Base-by-base conservation (phyloP, 2,329 filamentous ascomycete species). In the Verticillium nonalfalfae region DNA sequence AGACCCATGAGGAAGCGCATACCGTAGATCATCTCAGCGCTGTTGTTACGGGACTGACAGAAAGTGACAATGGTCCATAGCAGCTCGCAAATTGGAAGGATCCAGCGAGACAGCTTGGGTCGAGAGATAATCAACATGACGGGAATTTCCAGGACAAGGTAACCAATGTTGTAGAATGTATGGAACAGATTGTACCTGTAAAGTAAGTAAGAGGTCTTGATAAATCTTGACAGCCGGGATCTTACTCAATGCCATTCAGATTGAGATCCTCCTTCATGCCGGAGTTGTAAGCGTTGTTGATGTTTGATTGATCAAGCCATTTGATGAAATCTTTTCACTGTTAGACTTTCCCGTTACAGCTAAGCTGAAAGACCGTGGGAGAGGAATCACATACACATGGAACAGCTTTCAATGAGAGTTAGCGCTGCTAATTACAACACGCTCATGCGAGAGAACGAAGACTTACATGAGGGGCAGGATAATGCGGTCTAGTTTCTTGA, bases 201-300 rank as follows among this genome's bases (percentile, higher is more conserved):
- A 38, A 14, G 55, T 57, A 5, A 57, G 55, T 18, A 31, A 4
- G 26, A 56, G 18, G 50, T 11, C 9, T 35, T 11, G 10, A 21
- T 7, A 11, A 33, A 2, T 10, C 54, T 31, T 31, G 2, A 35
- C 26, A 34, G 35, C 13, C n/a, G 13, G 33, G 35, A 38, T 40
- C 56, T 3, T 75, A 63, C 68, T 81, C 72, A 40, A 78, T 76
- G 7, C 78, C 79, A 14, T 76, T 75, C 61, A 84, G 74, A 2
- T 66, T 78, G 18, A 81, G 70, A 26, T 81, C 79, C 57, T 80
- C 76, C 59, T 74, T 75, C 73, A 80, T 79, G 4, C 79, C 79
- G 13, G 76, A 78, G 10, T 81, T 78, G 65, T 80, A 80, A 6
- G 79, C 79, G 67, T 80, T 80, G 50, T 58, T 69, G 15, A 76